Base-by-base conservation (phyloP, 164 flowering plant species). In the Brasenia schreberi region DNA sequence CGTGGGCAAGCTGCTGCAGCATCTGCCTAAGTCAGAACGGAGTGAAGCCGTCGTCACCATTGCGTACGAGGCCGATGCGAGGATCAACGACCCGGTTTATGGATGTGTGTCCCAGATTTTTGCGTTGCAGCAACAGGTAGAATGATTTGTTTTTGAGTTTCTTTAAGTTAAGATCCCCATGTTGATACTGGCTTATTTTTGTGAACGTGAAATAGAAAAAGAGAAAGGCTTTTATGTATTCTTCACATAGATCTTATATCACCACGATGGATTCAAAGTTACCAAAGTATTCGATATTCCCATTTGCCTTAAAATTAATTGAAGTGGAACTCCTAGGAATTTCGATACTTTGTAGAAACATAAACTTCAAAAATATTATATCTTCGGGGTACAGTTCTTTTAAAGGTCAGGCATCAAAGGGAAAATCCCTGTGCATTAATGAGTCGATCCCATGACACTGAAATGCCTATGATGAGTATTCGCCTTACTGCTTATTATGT, bases 21-120 rank as follows among this genome's bases (percentile, higher is more conserved):
- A 88, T 56, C 77, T 95, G 9, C 98, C 99, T 0, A 85, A 78
- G 9, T 71, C 77, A 12, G 93, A 90, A 23, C 87, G 99, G 0
- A 83, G 89, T 27, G 99, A 95, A 69, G 98, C 99, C 0, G 98
- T 92, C 19, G 92, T 95, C 72, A 92, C 99, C 2, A 90, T 95
- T 65, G 87, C 97, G 39, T 92, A 90, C 77, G 99, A 95, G 74
- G 99, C 99, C 70, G 95, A 95, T 61, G 99, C 98, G 4, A 73
- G 99, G 70, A 73, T 95, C 53, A 64, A 85, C 43, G 99, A 95
- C 67, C 99, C 99, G 5, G 95, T 95, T 65, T 92, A 95, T 71
- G 99, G 99, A 16, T 95, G 99, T 52, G 99, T 95, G 5, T 80
- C 98, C 5, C 98, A 92, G 67, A 87, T 95, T 65, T 92, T 90